These are phyloP conservation scores for Bolboschoenus planiculmis DNA, from an alignment of 176 grass and related monocot species.

Conservation along the genomic window DNA sequence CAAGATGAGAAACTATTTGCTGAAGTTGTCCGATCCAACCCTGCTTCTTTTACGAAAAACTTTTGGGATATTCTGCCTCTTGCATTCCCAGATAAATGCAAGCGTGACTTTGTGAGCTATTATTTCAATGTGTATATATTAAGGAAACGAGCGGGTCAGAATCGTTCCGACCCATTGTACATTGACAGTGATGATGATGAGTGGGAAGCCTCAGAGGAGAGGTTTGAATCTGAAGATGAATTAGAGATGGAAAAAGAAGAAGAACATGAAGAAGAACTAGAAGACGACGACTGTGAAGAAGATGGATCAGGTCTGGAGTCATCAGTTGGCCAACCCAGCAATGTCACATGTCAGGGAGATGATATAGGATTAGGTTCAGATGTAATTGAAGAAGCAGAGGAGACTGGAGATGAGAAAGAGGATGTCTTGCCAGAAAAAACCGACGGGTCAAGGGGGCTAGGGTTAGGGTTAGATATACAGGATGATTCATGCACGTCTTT, in stretches of 20 bases:
- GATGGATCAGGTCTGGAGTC: slow-evolving; percentile 65
- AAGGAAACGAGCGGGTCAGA: slow-evolving; percentile 74
- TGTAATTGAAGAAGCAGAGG: slow-evolving; percentile 24
- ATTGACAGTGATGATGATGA: slow-evolving; percentile 86
- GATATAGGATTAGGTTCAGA: slow-evolving; percentile 35
- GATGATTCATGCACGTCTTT: slow-evolving; percentile 81
- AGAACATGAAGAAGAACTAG: slow-evolving; percentile 43
- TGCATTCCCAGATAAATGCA: slow-evolving; percentile 56
- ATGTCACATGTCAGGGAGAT: slow-evolving; percentile 21
- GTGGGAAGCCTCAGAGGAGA: slow-evolving; percentile 58
- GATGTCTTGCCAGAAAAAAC: background rate
- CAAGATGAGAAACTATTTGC: slow-evolving; percentile 65
- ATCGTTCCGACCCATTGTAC: slow-evolving; percentile 61
- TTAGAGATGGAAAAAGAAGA: slow-evolving; percentile 25
- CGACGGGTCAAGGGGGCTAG: background rate
- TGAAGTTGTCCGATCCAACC: slow-evolving; percentile 63
- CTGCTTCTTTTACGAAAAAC: slow-evolving; percentile 46
- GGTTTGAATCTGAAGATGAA: slow-evolving; percentile 49
- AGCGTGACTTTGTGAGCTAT: slow-evolving; percentile 64
- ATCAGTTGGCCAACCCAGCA: slow-evolving; percentile 38
- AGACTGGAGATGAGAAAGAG: slow-evolving; percentile 9
- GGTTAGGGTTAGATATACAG: slow-evolving; percentile 38
- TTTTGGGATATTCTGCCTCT: slow-evolving; percentile 70
- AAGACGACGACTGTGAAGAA: slow-evolving; percentile 24
- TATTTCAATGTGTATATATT: slow-evolving; percentile 95